These are phyloP conservation scores for Starmerella vitae DNA, from an alignment of 805 yeast species.

Conservation along the genomic window DNA sequence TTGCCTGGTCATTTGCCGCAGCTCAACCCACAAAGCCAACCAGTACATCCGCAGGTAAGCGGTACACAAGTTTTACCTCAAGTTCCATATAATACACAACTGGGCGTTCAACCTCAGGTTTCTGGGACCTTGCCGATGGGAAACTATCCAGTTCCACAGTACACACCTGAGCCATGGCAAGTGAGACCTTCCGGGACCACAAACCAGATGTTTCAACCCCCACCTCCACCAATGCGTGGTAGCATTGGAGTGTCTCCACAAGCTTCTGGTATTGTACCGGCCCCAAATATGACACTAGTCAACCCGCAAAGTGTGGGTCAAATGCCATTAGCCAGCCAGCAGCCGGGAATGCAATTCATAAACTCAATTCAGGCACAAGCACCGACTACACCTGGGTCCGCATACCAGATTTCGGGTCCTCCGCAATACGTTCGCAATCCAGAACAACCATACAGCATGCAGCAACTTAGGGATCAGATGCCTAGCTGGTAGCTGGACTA, in stretches of 20 bases:
- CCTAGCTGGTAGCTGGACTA: conserved; percentile 15
- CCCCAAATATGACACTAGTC: neutral
- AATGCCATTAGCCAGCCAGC: neutral
- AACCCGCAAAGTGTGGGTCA: neutral
- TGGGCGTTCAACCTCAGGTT: no score
- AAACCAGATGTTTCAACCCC: neutral
- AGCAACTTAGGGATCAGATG: conserved; percentile 14
- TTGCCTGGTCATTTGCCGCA: no score
- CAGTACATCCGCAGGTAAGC: no score
- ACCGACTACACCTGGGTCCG: no score
- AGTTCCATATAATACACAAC: no score
- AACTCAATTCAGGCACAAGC: conserved; percentile 16
- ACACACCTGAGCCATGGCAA: neutral
- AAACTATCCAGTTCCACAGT: no score
- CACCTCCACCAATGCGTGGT: neutral
- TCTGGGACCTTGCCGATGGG: no score
- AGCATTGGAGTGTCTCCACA: conserved; percentile 5
- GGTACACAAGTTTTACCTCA: no score
- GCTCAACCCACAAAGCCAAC: no score
- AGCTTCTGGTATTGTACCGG: conserved; percentile 1
- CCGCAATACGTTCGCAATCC: conserved; percentile 9
- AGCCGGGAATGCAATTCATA: conserved; percentile 16
- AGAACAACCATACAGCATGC: conserved; percentile 15
- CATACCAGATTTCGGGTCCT: conserved; percentile 9
- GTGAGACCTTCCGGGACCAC: neutral